phyloP scores from a whole-genome alignment of 257 asterid species.

The Eucommia ulmoides region DNA sequence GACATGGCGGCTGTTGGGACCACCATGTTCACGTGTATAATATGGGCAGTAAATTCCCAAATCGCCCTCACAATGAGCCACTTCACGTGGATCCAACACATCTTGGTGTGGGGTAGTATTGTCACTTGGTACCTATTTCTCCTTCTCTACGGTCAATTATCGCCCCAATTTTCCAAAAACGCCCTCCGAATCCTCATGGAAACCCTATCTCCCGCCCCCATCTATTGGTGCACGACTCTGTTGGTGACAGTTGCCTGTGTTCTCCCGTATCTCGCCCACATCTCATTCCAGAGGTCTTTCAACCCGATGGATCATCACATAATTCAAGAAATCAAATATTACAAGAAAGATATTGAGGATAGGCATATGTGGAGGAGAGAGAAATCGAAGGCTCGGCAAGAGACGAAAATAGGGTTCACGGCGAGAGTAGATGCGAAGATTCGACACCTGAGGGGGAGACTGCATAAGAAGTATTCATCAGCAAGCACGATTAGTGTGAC shows the following conservation, averaged over 20 bases:
- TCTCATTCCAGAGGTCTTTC: conserved; percentile 64
- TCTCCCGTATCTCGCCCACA: conserved; percentile 77
- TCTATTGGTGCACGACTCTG: conserved; percentile 73
- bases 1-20: conserved; percentile 83
- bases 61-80: conserved; percentile 81
- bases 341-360: conserved; percentile 68
- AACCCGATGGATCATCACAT: conserved; percentile 90
- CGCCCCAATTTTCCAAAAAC: conserved; percentile 27
- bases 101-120: conserved; percentile 62
- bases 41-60: conserved; percentile 88
- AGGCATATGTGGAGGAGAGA: conserved; percentile 83
- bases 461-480: conserved; percentile 58
- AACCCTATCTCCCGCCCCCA: conserved; percentile 78
- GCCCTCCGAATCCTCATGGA: conserved; percentile 50
- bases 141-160: conserved; percentile 41
- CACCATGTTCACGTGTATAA: conserved; percentile 81
- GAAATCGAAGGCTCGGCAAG: conserved; percentile 55
- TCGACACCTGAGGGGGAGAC: conserved; percentile 54
- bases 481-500: conserved; percentile 12
- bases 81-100: conserved; percentile 93
- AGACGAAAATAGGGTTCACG: conserved; percentile 75
- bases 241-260: conserved; percentile 52
- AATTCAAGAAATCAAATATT: conserved; percentile 84
- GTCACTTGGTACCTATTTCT: conserved; percentile 74
- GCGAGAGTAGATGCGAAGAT: conserved; percentile 92